Percentiles rank a stretch among this genome's conserved stretches.
phyloP scores from a whole-genome alignment of 2,329 filamentous ascomycete genomes.

The Intubia oerlemansii region DNA sequence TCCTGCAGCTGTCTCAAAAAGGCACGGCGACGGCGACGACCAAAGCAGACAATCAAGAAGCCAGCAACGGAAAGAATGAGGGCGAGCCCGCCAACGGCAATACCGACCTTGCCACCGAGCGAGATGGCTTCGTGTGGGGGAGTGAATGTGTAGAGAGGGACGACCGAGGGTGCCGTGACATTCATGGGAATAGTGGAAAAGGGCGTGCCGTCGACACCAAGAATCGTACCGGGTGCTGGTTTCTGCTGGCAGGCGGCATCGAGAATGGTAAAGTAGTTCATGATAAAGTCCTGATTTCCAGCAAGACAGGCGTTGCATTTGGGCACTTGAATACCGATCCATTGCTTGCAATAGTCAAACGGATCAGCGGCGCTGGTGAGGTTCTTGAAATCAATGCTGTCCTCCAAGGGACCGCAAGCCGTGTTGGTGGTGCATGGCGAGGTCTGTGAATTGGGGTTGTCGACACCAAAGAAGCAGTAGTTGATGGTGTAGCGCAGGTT shows the following conservation, averaged over 20 bases:
- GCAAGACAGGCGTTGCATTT: slow-evolving; percentile 28
- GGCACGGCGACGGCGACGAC: slow-evolving; percentile 30
- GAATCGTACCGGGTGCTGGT: slow-evolving; percentile 15
- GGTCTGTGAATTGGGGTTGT: slow-evolving; percentile 10
- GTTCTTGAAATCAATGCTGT: slow-evolving; percentile 26
- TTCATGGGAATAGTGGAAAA: slow-evolving; percentile 21
- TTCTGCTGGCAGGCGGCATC: slow-evolving; percentile 25
- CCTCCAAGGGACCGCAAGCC: slow-evolving; percentile 14
- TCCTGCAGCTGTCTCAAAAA: slow-evolving; percentile 26
- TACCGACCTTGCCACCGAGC: slow-evolving; percentile 34
- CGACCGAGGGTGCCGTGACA: slow-evolving; percentile 25
- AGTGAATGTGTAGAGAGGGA: slow-evolving; percentile 16
- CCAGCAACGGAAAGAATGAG: slow-evolving; percentile 25
- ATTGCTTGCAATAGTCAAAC: background rate
- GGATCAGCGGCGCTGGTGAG: slow-evolving; percentile 14
- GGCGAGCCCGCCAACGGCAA: slow-evolving; percentile 28
- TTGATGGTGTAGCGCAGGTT: slow-evolving; percentile 27
- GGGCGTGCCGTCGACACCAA: slow-evolving; percentile 21
- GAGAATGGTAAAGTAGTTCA: slow-evolving; percentile 26
- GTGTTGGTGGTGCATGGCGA: slow-evolving; percentile 16
- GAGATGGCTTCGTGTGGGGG: slow-evolving; percentile 24
- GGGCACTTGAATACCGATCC: slow-evolving; percentile 12
- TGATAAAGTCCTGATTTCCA: slow-evolving; percentile 20
- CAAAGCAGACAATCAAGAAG: slow-evolving; percentile 31
- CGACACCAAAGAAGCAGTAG: slow-evolving; percentile 24